Evolutionary conservation across 108 stramenopile genomes (phyloP).

Genomic region (Skeletonema tropicum): DNA sequence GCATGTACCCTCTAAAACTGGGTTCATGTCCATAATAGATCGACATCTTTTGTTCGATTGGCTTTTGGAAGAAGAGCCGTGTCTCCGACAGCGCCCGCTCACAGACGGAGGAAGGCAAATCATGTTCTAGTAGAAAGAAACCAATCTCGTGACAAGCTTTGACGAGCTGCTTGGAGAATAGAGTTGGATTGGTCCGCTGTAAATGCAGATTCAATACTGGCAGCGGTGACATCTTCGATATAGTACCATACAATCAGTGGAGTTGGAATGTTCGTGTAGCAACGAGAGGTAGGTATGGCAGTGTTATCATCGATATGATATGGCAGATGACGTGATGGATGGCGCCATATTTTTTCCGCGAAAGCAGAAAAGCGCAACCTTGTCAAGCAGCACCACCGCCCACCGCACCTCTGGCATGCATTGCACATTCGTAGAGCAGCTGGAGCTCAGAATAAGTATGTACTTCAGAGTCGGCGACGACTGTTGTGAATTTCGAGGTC

Average conservation of each 20-base stretch:
- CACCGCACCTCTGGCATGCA: too few species aligned
- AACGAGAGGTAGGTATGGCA: too few species aligned
- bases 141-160: constrained; percentile 66
- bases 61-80: constrained; percentile 53
- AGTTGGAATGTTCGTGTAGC: too few species aligned
- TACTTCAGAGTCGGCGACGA: too few species aligned
- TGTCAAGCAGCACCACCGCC: too few species aligned
- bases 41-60: constrained; percentile 56
- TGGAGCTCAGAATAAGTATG: neutral
- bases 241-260: neutral
- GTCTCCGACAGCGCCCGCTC: constrained; percentile 48
- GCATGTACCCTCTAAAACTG: constrained; percentile 74
- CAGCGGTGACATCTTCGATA: neutral
- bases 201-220: constrained; percentile 23
- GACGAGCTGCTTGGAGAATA: constrained; percentile 64
- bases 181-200: constrained; percentile 26
- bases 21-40: constrained; percentile 65
- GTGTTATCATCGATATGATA: too few species aligned
- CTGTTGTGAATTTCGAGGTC: too few species aligned
- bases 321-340: too few species aligned
- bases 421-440: neutral
- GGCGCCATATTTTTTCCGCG: too few species aligned
- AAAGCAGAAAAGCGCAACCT: too few species aligned
- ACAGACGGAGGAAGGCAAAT: constrained; percentile 39
- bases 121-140: constrained; percentile 66